Evolutionary conservation across 2,329 filamentous ascomycete genomes (phyloP).

Genomic region (Fusarium oligoseptatum): DNA sequence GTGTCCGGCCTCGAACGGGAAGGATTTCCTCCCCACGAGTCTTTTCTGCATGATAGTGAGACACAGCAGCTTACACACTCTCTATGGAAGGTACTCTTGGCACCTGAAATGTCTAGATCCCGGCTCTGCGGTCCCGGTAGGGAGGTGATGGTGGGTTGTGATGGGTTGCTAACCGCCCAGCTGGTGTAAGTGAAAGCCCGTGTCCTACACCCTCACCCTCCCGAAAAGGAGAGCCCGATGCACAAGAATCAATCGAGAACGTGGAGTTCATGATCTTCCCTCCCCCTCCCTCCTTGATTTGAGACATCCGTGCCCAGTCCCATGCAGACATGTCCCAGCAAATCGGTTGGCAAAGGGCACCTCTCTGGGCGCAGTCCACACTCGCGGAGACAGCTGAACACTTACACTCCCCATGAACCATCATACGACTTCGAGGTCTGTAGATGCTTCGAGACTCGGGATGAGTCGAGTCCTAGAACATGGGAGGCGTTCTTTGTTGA

Average conservation of each 20-base stretch:
- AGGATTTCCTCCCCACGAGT: not conserved
- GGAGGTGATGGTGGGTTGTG: not conserved
- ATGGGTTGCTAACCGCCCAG: constrained; percentile 3
- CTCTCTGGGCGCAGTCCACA: not conserved
- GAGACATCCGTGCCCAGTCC: not conserved
- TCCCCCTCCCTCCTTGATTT: not conserved
- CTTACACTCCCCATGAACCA: not conserved
- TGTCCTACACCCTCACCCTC: not conserved
- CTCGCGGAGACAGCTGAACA: not conserved
- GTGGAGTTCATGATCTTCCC: not conserved
- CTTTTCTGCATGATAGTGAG: not conserved
- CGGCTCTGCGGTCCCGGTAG: not conserved
- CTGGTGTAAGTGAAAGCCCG: not conserved
- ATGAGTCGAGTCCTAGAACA: not conserved
- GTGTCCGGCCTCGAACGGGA: not conserved
- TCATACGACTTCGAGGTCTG: not conserved
- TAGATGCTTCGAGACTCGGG: not conserved
- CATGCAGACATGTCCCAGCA: not conserved
- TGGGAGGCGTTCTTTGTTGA: not conserved
- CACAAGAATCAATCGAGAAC: not conserved
- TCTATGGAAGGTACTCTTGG: not conserved
- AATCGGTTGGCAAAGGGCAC: not conserved
- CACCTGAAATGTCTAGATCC: not conserved
- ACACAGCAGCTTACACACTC: not conserved
- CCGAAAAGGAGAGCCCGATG: not conserved